A percentile compares a stretch with the other conserved stretches of the same genome.
These are phyloP conservation scores for Vicia faba DNA, from an alignment of 306 rosid genomes.

Conservation along the genomic window DNA sequence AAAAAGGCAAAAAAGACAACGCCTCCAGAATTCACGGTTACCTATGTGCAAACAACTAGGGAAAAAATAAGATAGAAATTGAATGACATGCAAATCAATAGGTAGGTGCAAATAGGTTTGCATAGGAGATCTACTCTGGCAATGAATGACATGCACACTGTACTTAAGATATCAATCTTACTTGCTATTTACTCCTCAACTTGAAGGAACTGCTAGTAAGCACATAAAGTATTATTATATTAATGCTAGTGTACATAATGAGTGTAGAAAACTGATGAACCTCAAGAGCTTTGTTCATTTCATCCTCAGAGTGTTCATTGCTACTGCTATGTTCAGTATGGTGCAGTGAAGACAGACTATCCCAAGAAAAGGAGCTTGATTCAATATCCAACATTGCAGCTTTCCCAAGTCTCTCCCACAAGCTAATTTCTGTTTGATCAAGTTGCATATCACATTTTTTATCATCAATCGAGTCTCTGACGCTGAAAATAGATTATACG, in stretches of 20 bases:
- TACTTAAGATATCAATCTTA: conserved; percentile 15
- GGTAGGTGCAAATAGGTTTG: conserved; percentile 2
- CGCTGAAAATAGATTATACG: conserved; percentile 46
- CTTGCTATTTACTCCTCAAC: conserved; percentile 23
- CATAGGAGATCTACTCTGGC: neutral
- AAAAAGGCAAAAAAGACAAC: conserved; percentile 93
- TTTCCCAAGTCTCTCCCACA: conserved; percentile 93
- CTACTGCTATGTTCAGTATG: conserved; percentile 76
- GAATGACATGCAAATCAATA: conserved; percentile 22
- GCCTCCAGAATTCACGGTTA: conserved; percentile 93
- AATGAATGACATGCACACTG: neutral
- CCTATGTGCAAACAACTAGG: conserved; percentile 61
- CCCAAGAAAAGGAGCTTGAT: conserved; percentile 76
- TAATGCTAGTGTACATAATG: conserved; percentile 2
- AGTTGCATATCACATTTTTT: conserved; percentile 36
- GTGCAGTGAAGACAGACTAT: conserved; percentile 75
- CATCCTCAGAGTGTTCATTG: conserved; percentile 84
- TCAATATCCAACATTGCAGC: conserved; percentile 80
- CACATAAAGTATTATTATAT: neutral
- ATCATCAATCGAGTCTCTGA: conserved; percentile 49
- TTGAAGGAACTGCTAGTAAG: neutral
- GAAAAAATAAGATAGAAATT: conserved; percentile 40
- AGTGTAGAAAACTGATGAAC: conserved; percentile 46
- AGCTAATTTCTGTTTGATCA: conserved; percentile 68
- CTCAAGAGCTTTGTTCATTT: conserved; percentile 82